Evolutionary conservation across 352 stramenopile species (phyloP).

Genomic region (Globisporangium nunn): DNA sequence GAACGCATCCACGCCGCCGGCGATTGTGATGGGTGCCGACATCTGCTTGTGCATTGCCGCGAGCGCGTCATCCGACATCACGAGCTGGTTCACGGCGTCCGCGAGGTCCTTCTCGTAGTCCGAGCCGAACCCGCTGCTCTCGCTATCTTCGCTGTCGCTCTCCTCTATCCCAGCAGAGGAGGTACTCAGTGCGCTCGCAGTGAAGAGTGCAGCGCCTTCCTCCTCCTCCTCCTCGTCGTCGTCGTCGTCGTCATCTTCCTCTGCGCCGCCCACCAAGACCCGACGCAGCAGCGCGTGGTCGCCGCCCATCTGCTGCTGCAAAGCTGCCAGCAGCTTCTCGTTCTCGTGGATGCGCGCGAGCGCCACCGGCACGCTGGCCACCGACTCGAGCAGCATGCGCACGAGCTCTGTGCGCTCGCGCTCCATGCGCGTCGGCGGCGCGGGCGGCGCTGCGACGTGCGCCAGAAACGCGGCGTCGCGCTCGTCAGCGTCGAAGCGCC

Average conservation of each 20-base stretch:
- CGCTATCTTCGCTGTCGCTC: slow-evolving; percentile 10
- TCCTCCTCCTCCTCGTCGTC: neutral
- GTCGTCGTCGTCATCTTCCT: no score
- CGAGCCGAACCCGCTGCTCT: slow-evolving; percentile 48
- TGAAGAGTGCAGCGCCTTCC: neutral
- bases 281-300: slow-evolving; percentile 40
- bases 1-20: slow-evolving; percentile 7
- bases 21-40: slow-evolving; percentile 46
- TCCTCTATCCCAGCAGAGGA: neutral
- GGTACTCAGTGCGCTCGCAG: no score
- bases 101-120: slow-evolving; percentile 70
- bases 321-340: slow-evolving; percentile 44
- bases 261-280: slow-evolving; percentile 20
- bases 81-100: slow-evolving; percentile 59
- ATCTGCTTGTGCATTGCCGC: slow-evolving; percentile 42
- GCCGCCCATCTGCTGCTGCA: slow-evolving; percentile 50
- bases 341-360: slow-evolving; percentile 69
- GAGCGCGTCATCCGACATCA: slow-evolving; percentile 56
- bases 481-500: slow-evolving; percentile 4
- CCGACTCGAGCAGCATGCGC: slow-evolving; percentile 69
- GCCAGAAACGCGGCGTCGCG: slow-evolving; percentile 3
- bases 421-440: slow-evolving; percentile 22
- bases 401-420: slow-evolving; percentile 58
- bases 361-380: slow-evolving; percentile 62
- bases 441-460: neutral